Percentiles rank a stretch among this genome's conserved stretches.
These are phyloP conservation scores for Caryopteris hybrid DNA, from an alignment of 305 asterid species.

Conservation along the genomic window DNA sequence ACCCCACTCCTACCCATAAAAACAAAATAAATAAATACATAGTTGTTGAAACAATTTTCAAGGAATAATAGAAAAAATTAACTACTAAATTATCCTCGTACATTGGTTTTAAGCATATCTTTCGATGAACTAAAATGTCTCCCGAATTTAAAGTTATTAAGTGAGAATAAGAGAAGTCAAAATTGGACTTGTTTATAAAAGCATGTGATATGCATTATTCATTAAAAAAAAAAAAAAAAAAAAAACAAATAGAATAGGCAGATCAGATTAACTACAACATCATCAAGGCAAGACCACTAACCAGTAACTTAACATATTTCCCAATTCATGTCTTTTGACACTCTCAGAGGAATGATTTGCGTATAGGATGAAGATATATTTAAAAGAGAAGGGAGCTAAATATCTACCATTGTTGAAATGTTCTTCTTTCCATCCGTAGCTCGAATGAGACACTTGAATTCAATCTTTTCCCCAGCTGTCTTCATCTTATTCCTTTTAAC, in stretches of 20 bases:
- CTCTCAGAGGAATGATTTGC: slow-evolving; percentile 12
- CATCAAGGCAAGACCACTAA: background rate
- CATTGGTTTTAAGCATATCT: background rate
- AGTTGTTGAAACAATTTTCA: background rate
- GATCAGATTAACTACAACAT: background rate
- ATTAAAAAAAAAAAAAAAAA: no score
- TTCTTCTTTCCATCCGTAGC: slow-evolving; percentile 91
- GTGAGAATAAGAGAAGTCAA: background rate
- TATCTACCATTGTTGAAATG: slow-evolving; percentile 68
- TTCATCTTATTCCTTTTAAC: slow-evolving; percentile 64
- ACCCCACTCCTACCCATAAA: background rate
- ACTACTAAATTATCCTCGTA: background rate
- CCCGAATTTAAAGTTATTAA: background rate
- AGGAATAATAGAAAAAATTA: background rate
- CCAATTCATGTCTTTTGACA: slow-evolving; percentile 3
- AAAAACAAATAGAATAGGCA: background rate
- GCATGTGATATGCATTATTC: background rate
- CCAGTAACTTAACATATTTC: slow-evolving; percentile 6
- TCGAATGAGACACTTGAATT: slow-evolving; percentile 80
- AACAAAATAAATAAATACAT: no score
- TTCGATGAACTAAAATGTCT: background rate
- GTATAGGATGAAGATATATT: slow-evolving; percentile 1
- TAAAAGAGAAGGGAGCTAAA: background rate
- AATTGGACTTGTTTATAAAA: background rate
- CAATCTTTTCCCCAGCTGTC: slow-evolving; percentile 68